Evolutionary conservation across 768 basidiomycete genomes (phyloP).

Genomic region (Psilocybe tampanensis): DNA sequence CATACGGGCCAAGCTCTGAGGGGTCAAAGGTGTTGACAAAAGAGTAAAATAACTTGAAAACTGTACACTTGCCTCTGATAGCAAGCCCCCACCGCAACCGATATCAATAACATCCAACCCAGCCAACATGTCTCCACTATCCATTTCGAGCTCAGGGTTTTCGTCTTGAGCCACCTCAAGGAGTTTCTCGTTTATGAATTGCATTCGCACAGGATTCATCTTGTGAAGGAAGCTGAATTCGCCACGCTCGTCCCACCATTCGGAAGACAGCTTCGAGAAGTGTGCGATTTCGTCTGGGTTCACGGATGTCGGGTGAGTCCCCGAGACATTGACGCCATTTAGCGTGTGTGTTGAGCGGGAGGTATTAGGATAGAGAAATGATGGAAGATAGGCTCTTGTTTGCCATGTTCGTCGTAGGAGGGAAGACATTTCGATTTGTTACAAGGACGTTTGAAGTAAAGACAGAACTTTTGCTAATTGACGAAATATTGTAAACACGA

Average conservation of each 20-base stretch:
- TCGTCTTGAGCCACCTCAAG: slow-evolving; percentile 64
- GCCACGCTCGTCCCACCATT: slow-evolving; percentile 96
- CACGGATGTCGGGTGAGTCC: slow-evolving; percentile 35
- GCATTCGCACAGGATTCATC: slow-evolving; percentile 92
- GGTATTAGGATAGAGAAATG: background rate
- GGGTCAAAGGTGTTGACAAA: slow-evolving; percentile 6
- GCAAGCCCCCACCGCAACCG: slow-evolving; percentile 93
- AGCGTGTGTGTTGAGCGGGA: background rate
- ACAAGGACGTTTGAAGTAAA: too few relatives aligned
- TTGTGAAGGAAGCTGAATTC: slow-evolving; percentile 87
- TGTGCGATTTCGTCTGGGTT: slow-evolving; percentile 84
- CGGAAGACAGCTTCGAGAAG: slow-evolving; percentile 85
- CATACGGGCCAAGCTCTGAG: slow-evolving; percentile 83
- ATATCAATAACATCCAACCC: slow-evolving; percentile 84
- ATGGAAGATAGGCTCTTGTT: background rate
- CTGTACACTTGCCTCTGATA: slow-evolving; percentile 75
- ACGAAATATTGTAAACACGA: too few relatives aligned
- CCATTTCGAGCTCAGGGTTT: slow-evolving; percentile 34
- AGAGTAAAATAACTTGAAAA: background rate
- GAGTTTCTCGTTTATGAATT: slow-evolving; percentile 80
- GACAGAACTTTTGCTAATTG: too few relatives aligned
- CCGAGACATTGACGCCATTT: background rate
- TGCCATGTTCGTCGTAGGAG: background rate
- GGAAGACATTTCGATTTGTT: background rate
- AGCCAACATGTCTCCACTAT: slow-evolving; percentile 43